These are phyloP conservation scores for Cladobotryum protrusum DNA, from an alignment of 2,329 filamentous ascomycete genomes.

Conservation along the genomic window DNA sequence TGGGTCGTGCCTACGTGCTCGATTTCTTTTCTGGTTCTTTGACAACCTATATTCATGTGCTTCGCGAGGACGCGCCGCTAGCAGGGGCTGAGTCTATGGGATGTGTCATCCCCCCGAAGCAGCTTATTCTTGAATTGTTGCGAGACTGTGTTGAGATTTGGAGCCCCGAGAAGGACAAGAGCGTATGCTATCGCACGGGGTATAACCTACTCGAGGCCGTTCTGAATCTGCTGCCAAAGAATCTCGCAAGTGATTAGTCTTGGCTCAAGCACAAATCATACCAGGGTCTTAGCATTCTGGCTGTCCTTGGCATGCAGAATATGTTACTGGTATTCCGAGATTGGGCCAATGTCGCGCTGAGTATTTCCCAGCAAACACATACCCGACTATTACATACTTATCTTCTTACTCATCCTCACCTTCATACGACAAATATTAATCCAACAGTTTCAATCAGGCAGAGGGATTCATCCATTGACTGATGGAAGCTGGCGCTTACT, in stretches of 20 bases:
- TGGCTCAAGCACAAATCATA: too few species aligned
- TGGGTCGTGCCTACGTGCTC: constrained; percentile 28
- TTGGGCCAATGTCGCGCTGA: too few species aligned
- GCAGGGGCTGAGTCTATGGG: constrained; percentile 21
- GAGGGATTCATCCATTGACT: background rate
- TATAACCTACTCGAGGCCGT: constrained; percentile 26
- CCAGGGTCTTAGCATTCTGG: too few species aligned
- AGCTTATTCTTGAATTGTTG: constrained; percentile 30
- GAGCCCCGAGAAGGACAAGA: constrained; percentile 29
- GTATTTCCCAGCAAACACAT: too few species aligned
- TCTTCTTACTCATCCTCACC: too few species aligned
- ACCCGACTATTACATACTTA: too few species aligned
- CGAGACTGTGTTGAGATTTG: constrained; percentile 30
- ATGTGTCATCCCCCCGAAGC: constrained; percentile 27
- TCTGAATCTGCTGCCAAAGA: constrained; percentile 20
- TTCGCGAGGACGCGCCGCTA: constrained; percentile 29
- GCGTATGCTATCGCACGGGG: constrained; percentile 29
- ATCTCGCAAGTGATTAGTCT: background rate
- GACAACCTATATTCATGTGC: constrained; percentile 28
- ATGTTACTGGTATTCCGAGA: too few species aligned
- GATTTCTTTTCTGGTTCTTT: constrained; percentile 32
- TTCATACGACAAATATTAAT: too few species aligned
- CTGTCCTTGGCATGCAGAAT: too few species aligned
- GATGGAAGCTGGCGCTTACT: too few species aligned
- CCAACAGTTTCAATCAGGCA: too few species aligned